Conservation (phyloP, 2,329 filamentous ascomycete genomes). For the Aspergillus hortae region DNA sequence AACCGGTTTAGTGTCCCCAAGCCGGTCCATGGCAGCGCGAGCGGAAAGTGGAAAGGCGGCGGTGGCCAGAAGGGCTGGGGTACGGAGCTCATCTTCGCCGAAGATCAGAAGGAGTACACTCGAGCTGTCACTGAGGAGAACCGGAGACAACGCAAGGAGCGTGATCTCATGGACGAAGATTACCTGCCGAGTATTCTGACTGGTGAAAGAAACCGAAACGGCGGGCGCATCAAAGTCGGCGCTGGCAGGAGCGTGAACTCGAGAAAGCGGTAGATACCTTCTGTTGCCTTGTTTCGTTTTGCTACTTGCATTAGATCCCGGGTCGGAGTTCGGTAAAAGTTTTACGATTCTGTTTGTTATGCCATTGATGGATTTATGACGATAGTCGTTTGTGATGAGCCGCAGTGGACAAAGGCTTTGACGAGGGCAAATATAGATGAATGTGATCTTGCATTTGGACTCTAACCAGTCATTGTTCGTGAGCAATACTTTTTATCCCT, state of each 20-base stretch:
- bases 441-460: not conserved
- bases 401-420: slow-evolving; percentile 12
- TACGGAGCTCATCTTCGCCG: slow-evolving; percentile 74
- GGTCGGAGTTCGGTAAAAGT: slow-evolving; percentile 22
- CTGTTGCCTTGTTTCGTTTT: not conserved
- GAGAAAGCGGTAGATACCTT: slow-evolving; percentile 48
- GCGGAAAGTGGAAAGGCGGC: slow-evolving; percentile 64
- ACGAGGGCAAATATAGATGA: slow-evolving; percentile 9
- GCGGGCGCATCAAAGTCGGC: slow-evolving; percentile 73
- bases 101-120: slow-evolving; percentile 93
- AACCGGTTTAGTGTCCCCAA: slow-evolving; percentile 93
- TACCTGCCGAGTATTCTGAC: slow-evolving; percentile 82
- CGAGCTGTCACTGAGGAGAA: slow-evolving; percentile 61
- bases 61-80: slow-evolving; percentile 90
- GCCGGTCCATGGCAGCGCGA: slow-evolving; percentile 74
- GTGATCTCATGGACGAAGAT: slow-evolving; percentile 92
- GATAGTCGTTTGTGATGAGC: slow-evolving; percentile 6
- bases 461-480: not conserved
- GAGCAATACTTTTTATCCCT: slow-evolving; percentile 3
- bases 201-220: slow-evolving; percentile 65
- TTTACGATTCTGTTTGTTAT: slow-evolving; percentile 9
- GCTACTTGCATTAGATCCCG: slow-evolving; percentile 12
- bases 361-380: slow-evolving; percentile 9
- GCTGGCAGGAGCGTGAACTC: slow-evolving; percentile 85
- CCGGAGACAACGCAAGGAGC: slow-evolving; percentile 58